Conservation (phyloP, 2,329 filamentous ascomycete genomes). For the Xylaria sp. region DNA sequence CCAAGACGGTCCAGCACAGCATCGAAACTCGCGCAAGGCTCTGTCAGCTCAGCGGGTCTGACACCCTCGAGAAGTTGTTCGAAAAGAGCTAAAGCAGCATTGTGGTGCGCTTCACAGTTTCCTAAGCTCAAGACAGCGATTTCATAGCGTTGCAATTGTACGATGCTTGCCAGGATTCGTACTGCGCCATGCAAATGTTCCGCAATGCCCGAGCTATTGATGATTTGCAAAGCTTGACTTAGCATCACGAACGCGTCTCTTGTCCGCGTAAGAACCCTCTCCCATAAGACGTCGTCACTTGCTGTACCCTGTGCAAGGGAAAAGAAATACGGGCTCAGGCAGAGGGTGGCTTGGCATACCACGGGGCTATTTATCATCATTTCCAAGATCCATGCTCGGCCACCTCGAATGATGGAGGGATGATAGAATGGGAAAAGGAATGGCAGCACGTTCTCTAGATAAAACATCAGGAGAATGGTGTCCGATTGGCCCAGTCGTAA, state of each 20-base stretch:
- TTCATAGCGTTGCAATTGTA: conserved; percentile 51
- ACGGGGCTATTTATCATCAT: conserved; percentile 42
- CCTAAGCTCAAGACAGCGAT: conserved; percentile 47
- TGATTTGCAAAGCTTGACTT: conserved; percentile 39
- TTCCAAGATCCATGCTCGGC: conserved; percentile 38
- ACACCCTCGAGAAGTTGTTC: conserved; percentile 41
- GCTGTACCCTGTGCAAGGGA: conserved; percentile 31
- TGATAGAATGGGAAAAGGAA: conserved; percentile 45
- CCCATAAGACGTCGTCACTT: conserved; percentile 32
- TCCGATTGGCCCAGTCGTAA: conserved; percentile 29
- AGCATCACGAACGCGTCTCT: conserved; percentile 38
- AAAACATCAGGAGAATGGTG: conserved; percentile 41
- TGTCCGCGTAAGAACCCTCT: conserved; percentile 41
- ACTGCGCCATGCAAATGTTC: conserved; percentile 40
- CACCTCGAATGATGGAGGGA: conserved; percentile 38
- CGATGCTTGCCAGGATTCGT: conserved; percentile 48
- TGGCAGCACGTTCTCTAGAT: conserved; percentile 42
- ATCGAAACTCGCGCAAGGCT: conserved; percentile 29
- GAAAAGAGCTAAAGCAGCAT: conserved; percentile 48
- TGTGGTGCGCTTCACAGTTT: conserved; percentile 50
- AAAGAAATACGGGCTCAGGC: conserved; percentile 42
- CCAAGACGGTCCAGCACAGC: conserved; percentile 34
- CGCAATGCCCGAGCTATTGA: conserved; percentile 33
- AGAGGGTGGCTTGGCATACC: conserved; percentile 37
- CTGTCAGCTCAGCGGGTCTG: not conserved